Percentiles rank a stretch among this genome's conserved stretches.
phyloP scores from a whole-genome alignment of 331 rosid genomes.

The Cydonia oblonga region DNA sequence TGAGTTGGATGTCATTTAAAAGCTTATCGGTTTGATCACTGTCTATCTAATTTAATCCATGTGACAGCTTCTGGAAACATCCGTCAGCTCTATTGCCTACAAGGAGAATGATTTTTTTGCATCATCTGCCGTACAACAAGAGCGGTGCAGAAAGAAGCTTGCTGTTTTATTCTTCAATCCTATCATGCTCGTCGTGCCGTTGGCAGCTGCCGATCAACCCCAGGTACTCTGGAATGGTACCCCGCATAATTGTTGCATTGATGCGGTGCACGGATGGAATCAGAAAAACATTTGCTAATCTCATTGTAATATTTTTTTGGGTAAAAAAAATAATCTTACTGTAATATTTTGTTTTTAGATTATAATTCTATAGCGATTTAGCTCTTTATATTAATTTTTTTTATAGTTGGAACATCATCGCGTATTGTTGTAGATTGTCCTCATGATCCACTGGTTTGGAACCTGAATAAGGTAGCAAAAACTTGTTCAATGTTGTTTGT shows the following conservation, averaged over 20 bases:
- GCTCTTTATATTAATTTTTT: neutral
- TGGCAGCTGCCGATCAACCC: conserved; percentile 30
- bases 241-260: conserved; percentile 4
- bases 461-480: neutral
- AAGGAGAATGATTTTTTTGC: conserved; percentile 59
- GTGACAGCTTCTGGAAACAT: conserved; percentile 89
- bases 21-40: neutral
- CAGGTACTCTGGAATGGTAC: conserved; percentile 25
- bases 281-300: conserved; percentile 39
- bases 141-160: conserved; percentile 34
- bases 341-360: conserved; percentile 33
- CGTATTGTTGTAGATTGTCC: neutral
- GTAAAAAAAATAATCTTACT: conserved; percentile 8
- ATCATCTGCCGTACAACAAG: conserved; percentile 10
- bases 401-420: neutral
- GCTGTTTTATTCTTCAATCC: conserved; percentile 23
- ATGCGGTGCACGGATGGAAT: conserved; percentile 34
- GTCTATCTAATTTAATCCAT: neutral
- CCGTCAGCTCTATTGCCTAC: conserved; percentile 96
- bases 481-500: neutral
- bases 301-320: conserved; percentile 47
- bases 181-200: conserved; percentile 23
- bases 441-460: neutral
- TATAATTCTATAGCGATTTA: neutral
- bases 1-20: neutral